Evolutionary conservation across 2,329 filamentous ascomycete species (phyloP), one percentile per base, ranked within the genome.

Genomic region (Clonostachys rosea): DNA sequence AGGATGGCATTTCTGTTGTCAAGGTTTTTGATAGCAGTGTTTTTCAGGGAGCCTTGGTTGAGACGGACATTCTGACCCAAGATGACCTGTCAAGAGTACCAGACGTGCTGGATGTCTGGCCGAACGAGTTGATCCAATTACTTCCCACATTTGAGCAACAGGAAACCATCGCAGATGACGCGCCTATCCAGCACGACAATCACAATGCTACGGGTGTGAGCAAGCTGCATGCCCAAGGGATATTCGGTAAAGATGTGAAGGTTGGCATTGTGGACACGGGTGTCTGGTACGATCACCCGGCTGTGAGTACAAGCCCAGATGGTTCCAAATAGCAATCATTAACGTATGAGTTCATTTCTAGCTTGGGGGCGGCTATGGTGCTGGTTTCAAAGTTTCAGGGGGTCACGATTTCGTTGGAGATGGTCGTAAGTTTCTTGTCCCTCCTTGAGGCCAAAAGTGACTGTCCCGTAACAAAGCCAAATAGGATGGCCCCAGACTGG

Each of bases 201-300:
- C 58, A 61, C 46, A 44, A 49, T 18, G 43, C 47, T 24, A 60
- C 57, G 2, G 56, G 56, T n/a, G 58, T 62, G 1, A 50, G 51
- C 17, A 53, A 53, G 39, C 48, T 59, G 2, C 59, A 62, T 18
- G 49, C 46, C 12, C 43, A 51, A 7, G 58, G 59, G 2, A 52
- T 57, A 16, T 34, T 50, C 5, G 59, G 59, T 14, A 48, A 54
- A 34, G 56, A 55, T 4, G 57, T 54, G 36, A 56, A 52, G 44
- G 46, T 62, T 35, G 59, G 51, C 10, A 43, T 62, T 10, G 54
- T 62, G n/a, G 59, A 62, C 41, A 56, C 52, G 3, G 59, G 59
- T 1, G 48, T 57, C 14, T 51, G 52, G 37, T 62, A 61, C 40
- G 49, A 47, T 1, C 59, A 62, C 34, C 42, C 45, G 5, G 51